Conservation (phyloP, 805 yeast genomes). For the Zygosaccharomyces bailii region DNA sequence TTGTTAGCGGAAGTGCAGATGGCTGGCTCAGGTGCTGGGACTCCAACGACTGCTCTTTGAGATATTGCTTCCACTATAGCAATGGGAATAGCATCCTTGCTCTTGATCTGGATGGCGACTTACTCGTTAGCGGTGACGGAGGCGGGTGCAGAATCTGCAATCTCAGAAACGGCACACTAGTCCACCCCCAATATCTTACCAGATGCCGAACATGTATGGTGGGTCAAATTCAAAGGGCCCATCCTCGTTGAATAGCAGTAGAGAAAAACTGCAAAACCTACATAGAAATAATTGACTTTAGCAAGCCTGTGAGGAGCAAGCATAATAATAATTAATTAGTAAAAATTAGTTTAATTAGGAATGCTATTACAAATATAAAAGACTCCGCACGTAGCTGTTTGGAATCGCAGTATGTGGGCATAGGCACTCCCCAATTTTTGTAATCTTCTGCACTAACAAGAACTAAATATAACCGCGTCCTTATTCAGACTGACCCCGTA, state of each 20-base stretch:
- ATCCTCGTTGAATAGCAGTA: constrained; percentile 90
- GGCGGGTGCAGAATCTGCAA: constrained; percentile 87
- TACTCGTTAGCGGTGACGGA: constrained; percentile 86
- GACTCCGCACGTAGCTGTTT: too few relatives aligned
- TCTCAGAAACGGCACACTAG: constrained; percentile 67
- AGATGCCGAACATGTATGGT: constrained; percentile 91
- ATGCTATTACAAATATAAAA: too few relatives aligned
- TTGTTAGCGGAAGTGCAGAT: constrained; percentile 96
- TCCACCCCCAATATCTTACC: constrained; percentile 65
- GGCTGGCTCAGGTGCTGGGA: constrained; percentile 91
- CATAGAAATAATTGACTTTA: constrained; percentile 83
- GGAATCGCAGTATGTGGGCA: too few relatives aligned
- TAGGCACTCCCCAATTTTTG: too few relatives aligned
- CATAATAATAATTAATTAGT: too few relatives aligned
- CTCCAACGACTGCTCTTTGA: constrained; percentile 66
- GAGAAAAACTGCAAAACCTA: constrained; percentile 67
- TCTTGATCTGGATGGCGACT: constrained; percentile 79
- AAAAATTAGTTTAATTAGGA: too few relatives aligned
- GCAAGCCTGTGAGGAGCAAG: constrained; percentile 28
- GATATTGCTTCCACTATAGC: constrained; percentile 60
- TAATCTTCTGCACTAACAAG: too few relatives aligned
- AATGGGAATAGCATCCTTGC: constrained; percentile 93
- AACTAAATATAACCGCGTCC: too few relatives aligned
- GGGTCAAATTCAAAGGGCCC: constrained; percentile 78
- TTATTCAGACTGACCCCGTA: too few relatives aligned